phyloP scores from a whole-genome alignment of 2,329 filamentous ascomycete species.

The Clarireedia homoeocarpa region DNA sequence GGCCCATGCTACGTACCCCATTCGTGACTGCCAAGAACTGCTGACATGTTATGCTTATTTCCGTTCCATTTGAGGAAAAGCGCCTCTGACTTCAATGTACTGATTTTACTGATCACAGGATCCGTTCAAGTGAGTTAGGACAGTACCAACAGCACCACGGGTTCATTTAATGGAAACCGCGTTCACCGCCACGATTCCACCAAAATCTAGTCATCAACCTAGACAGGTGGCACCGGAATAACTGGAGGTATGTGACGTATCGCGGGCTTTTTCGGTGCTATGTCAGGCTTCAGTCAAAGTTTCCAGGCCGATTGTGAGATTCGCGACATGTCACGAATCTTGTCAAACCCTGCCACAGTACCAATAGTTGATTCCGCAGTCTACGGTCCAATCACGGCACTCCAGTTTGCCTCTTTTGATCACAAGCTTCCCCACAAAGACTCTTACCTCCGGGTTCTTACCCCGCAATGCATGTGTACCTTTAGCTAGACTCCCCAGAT shows the following conservation, averaged over 20 bases:
- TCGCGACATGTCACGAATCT: conserved; percentile 10
- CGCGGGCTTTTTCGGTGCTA: neutral
- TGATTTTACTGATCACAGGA: too few relatives aligned
- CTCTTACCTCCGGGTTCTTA: neutral
- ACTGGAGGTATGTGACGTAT: neutral
- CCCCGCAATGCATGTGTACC: neutral
- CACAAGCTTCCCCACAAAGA: conserved; percentile 9
- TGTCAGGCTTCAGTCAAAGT: neutral
- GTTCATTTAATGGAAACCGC: too few relatives aligned
- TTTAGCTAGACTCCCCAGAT: neutral
- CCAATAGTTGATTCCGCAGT: neutral
- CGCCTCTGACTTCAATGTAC: too few relatives aligned
- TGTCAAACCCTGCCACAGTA: conserved; percentile 3
- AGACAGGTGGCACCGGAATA: neutral
- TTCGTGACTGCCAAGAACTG: too few relatives aligned
- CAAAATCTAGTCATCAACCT: too few relatives aligned
- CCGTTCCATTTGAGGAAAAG: too few relatives aligned
- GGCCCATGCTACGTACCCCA: too few relatives aligned
- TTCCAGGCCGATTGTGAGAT: neutral
- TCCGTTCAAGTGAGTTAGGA: too few relatives aligned
- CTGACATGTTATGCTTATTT: too few relatives aligned
- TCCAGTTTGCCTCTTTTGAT: conserved; percentile 2
- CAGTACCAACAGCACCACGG: too few relatives aligned
- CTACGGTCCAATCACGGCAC: neutral
- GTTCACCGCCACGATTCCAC: too few relatives aligned